A percentile compares a stretch with the other conserved stretches of the same genome.
These are phyloP conservation scores for Pseudogymnoascus verrucosus DNA, from an alignment of 2,329 filamentous ascomycete species.

Conservation along the genomic window DNA sequence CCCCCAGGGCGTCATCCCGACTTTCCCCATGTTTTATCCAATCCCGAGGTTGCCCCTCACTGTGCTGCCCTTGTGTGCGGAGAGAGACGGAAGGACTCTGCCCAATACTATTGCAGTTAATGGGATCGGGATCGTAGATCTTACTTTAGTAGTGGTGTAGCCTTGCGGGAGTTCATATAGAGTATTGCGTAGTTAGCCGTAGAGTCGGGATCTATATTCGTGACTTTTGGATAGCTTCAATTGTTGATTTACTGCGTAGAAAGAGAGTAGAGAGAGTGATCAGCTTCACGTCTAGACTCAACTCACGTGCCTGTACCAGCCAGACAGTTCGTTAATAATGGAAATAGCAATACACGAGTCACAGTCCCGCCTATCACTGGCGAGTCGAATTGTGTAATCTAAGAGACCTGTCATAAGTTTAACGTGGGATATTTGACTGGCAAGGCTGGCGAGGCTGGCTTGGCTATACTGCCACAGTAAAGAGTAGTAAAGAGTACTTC, in stretches of 20 bases:
- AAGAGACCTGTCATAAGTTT: constrained; percentile 3
- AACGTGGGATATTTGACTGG: background rate
- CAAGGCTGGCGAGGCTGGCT: background rate
- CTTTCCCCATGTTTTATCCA: background rate
- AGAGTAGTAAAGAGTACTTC: background rate
- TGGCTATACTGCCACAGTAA: background rate
- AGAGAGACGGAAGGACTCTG: background rate
- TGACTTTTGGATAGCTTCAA: background rate
- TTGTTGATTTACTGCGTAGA: background rate
- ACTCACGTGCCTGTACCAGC: background rate
- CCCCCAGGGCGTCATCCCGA: background rate
- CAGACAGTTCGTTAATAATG: background rate
- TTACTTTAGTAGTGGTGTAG: background rate
- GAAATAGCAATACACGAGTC: background rate
- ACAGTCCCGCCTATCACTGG: background rate
- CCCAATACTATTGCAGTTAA: constrained; percentile 4
- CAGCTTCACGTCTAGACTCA: background rate
- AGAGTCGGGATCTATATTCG: background rate
- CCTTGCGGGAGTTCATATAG: background rate
- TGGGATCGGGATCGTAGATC: constrained; percentile 1
- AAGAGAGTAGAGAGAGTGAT: background rate
- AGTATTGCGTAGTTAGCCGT: constrained; percentile 2
- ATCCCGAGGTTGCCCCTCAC: constrained; percentile 2
- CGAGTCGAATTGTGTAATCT: background rate
- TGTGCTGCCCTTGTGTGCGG: background rate